phyloP scores from a whole-genome alignment of 805 yeast genomes.

The Saccharomycopsis vini region DNA sequence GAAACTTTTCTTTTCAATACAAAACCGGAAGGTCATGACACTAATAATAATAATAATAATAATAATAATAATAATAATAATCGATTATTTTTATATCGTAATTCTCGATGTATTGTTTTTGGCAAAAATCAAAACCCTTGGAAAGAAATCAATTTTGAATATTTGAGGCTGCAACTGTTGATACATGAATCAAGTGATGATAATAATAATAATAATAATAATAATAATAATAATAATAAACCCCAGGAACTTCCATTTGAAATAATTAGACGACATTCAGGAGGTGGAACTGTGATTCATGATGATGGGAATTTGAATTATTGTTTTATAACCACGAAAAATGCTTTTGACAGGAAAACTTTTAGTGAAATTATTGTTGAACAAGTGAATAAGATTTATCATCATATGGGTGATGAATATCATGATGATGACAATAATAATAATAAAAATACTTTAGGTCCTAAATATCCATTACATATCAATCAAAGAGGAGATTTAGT shows the following conservation, averaged over 20 bases:
- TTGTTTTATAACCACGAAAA: constrained; percentile 65
- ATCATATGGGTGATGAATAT: constrained; percentile 1
- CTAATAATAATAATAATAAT: too few species aligned
- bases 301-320: constrained; percentile 84
- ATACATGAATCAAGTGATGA: background rate
- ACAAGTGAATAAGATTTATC: constrained; percentile 25
- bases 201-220: background rate
- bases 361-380: constrained; percentile 42
- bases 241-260: constrained; percentile 43
- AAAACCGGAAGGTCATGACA: background rate
- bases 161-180: constrained; percentile 7
- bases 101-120: constrained; percentile 79
- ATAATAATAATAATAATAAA: constrained; percentile 30
- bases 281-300: constrained; percentile 97
- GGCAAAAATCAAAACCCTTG: constrained; percentile 97
- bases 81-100: constrained; percentile 64
- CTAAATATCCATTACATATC: constrained; percentile 27
- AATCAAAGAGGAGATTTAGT: constrained; percentile 66
- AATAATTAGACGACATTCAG: constrained; percentile 69
- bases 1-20: constrained; percentile 69
- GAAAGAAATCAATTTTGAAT: constrained; percentile 65
- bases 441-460: too few species aligned
- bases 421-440: background rate
- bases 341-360: constrained; percentile 50
- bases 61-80: constrained; percentile 31